Evolutionary conservation across 2,329 filamentous ascomycete genomes (phyloP).

Genomic region (Ophiocordyceps australis): DNA sequence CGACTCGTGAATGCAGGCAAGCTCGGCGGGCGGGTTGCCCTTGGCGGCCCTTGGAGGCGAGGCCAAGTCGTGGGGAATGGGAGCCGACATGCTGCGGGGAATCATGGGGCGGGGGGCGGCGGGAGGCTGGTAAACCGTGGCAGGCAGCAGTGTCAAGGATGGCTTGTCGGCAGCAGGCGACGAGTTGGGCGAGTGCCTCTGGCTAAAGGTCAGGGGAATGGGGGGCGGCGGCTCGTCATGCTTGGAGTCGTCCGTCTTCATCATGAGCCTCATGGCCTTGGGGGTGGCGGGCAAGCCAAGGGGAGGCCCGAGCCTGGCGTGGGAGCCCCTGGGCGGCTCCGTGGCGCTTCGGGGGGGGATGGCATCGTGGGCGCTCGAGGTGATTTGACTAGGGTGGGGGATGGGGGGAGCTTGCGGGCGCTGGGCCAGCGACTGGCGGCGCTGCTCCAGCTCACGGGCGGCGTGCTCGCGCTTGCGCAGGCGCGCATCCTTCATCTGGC

Average conservation of each 20-base stretch:
- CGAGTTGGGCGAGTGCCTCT: constrained; percentile 19
- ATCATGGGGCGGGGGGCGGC: constrained; percentile 22
- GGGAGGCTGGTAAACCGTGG: constrained; percentile 41
- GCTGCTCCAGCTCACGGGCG: constrained; percentile 74
- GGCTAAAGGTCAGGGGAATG: constrained; percentile 28
- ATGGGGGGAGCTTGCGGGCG: constrained; percentile 67
- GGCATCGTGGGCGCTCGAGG: constrained; percentile 7
- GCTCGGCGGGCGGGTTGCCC: constrained; percentile 14
- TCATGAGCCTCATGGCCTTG: constrained; percentile 71
- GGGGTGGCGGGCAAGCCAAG: constrained; percentile 82
- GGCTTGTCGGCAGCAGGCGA: constrained; percentile 14
- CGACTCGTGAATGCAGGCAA: constrained; percentile 29
- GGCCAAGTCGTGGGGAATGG: constrained; percentile 20
- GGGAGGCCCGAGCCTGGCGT: constrained; percentile 27
- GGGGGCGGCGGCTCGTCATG: constrained; percentile 25
- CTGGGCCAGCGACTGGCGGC: constrained; percentile 66
- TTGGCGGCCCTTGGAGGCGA: constrained; percentile 13
- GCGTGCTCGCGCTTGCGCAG: constrained; percentile 54
- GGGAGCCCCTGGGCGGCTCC: constrained; percentile 37
- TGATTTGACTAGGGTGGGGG: constrained; percentile 47
- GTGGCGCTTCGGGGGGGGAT: constrained; percentile 44
- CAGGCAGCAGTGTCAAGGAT: constrained; percentile 32
- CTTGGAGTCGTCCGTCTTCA: constrained; percentile 35
- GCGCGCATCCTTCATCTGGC: constrained; percentile 38
- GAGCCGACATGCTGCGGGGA: constrained; percentile 44